Conservation (phyloP, 2,329 filamentous ascomycete species). For the Colletotrichum lupini region DNA sequence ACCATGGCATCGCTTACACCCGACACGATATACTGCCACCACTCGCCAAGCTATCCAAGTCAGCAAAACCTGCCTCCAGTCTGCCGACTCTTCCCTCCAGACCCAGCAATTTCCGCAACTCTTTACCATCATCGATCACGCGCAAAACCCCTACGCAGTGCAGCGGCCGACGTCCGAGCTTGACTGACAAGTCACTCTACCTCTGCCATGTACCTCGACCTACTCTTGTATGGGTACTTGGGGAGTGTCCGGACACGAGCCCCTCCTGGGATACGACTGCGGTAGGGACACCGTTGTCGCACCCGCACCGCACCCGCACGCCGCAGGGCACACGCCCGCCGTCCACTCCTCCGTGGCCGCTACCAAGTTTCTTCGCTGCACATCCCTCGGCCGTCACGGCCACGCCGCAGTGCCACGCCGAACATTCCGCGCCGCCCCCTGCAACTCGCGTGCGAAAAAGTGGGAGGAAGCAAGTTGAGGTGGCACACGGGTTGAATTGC, state of each 20-base stretch:
- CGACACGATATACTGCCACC: neutral
- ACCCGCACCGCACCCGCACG: neutral
- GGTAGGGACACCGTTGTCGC: conserved; percentile 8
- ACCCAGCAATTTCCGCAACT: conserved; percentile 10
- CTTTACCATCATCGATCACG: neutral
- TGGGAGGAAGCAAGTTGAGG: conserved; percentile 2
- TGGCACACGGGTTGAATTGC: conserved; percentile 1
- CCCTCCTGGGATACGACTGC: neutral
- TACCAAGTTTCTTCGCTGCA: neutral
- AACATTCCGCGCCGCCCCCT: conserved; percentile 4
- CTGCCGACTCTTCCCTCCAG: conserved; percentile 5
- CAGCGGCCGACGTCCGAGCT: neutral
- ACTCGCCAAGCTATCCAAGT: conserved; percentile 5
- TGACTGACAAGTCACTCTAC: conserved; percentile 5
- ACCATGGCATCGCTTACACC: neutral
- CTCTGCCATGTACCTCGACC: neutral
- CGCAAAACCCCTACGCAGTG: neutral
- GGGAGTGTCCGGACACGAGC: neutral
- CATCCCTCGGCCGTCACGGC: neutral
- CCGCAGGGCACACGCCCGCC: conserved; percentile 3
- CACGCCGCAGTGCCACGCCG: conserved; percentile 9
- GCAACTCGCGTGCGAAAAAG: conserved; percentile 9
- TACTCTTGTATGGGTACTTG: neutral
- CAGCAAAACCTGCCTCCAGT: conserved; percentile 5
- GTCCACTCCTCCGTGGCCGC: conserved; percentile 5